Percentiles rank a stretch among this genome's conserved stretches.
These are phyloP conservation scores for Aspergillus eucalypticola DNA, from an alignment of 2,329 filamentous ascomycete species.

Conservation along the genomic window DNA sequence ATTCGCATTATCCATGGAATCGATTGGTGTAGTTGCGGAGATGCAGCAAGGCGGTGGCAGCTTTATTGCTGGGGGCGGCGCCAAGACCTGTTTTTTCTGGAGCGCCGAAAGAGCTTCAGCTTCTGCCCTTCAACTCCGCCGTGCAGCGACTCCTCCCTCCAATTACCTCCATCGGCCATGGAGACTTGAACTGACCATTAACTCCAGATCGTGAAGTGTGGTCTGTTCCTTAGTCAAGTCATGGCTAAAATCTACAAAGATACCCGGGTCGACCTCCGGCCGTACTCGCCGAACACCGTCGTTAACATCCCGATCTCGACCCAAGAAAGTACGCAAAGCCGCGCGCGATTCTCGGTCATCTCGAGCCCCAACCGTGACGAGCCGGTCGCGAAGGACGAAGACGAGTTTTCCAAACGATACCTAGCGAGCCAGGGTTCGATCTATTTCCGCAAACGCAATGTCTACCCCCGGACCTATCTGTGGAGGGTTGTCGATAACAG, in stretches of 20 bases:
- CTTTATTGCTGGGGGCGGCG: conserved; percentile 20
- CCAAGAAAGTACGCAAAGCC: conserved; percentile 48
- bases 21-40: conserved; percentile 1
- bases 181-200: conserved; percentile 31
- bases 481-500: conserved; percentile 86
- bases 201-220: conserved; percentile 23
- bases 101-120: conserved; percentile 25
- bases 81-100: conserved; percentile 42
- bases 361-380: conserved; percentile 44
- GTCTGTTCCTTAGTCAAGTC: conserved; percentile 29
- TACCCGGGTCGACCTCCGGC: conserved; percentile 80
- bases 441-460: conserved; percentile 76
- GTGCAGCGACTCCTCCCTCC: conserved; percentile 17
- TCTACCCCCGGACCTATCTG: conserved; percentile 79
- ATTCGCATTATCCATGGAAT: background rate
- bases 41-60: conserved; percentile 13
- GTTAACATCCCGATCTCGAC: conserved; percentile 68
- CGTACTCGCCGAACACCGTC: conserved; percentile 66
- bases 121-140: conserved; percentile 31
- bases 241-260: conserved; percentile 82
- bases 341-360: conserved; percentile 48
- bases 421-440: conserved; percentile 78
- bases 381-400: conserved; percentile 58
- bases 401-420: conserved; percentile 69
- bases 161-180: conserved; percentile 30